These are phyloP conservation scores for Sporothrix dimorphospora DNA, from an alignment of 2,329 filamentous ascomycete species.

Conservation along the genomic window DNA sequence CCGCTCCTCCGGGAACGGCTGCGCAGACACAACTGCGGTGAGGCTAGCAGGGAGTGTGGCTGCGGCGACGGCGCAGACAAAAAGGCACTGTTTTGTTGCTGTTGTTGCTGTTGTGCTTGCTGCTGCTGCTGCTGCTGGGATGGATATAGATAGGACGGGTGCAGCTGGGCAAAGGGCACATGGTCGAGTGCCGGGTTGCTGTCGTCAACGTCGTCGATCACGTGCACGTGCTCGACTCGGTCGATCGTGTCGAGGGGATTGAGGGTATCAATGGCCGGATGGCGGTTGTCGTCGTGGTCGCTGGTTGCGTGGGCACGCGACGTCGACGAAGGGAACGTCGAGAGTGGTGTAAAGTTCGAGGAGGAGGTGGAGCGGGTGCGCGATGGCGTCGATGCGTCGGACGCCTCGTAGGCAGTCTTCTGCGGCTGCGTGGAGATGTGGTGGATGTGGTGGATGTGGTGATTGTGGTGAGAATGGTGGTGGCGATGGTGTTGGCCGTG, in stretches of 20 bases:
- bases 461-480: not conserved
- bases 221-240: slow-evolving; percentile 7
- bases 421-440: slow-evolving; percentile 1
- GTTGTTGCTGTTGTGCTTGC: not conserved
- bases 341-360: slow-evolving; percentile 26
- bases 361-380: slow-evolving; percentile 28
- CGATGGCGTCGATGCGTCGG: slow-evolving; percentile 27
- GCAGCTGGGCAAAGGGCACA: slow-evolving; percentile 22
- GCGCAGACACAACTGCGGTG: slow-evolving; percentile 16
- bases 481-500: not conserved
- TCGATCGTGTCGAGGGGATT: not conserved
- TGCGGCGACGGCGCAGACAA: not conserved
- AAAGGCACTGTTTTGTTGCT: not conserved
- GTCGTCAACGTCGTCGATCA: not conserved
- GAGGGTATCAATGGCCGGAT: not conserved
- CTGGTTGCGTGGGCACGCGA: not conserved
- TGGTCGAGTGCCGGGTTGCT: not conserved
- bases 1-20: slow-evolving; percentile 15
- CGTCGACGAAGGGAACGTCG: slow-evolving; percentile 30
- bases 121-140: slow-evolving; percentile 1
- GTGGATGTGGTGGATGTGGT: not conserved
- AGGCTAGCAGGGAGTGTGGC: slow-evolving; percentile 26
- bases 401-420: slow-evolving; percentile 17
- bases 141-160: not conserved
- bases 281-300: not conserved